Base-by-base conservation (phyloP, 2,329 filamentous ascomycete species). In the Plenodomus tracheiphilus region DNA sequence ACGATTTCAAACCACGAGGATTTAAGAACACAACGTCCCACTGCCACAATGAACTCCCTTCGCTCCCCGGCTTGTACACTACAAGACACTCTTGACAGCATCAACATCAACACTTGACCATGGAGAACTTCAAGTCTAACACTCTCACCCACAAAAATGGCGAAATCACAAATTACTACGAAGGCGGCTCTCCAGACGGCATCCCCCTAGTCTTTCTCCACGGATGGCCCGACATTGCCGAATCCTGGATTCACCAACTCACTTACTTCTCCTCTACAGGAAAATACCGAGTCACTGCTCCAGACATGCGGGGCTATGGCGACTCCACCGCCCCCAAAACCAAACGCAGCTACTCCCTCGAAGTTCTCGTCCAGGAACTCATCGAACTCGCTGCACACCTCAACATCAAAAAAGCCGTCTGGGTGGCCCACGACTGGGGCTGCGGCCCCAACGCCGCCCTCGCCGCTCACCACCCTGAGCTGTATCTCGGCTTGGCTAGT, bases 401-500 rank as follows among this genome's bases (percentile, higher is more conserved):
- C 45, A 52, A 68, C 16, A 59, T 76, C 17, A 49, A 63, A 0
- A 68, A 69, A 7, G 77, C 77, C 1, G 59, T 81, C n/a, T 81
- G 79, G 77, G 62, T 79, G 28, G 76, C 69, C 11, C 77, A 79
- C 48, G 76, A 79, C 53, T 78, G 76, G 77, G 71, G 71, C 22
- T 65, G 62, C 16, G 68, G 64, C 10, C 54, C 71, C 2, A 58
- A 66, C 18, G 71, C 59, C 56, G 53, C 58, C 5, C 57, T 71
- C 17, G 66, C 64, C 5, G 58, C 64, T 1, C 61, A 65, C 16
- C 58, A 70, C 21, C 72, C 72, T 0, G 64, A 73, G 19, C 51
- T 63, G 5, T 70, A 65, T 44, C 54, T 65, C 7, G 72, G 54
- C 6, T 54, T 64, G 8, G 62, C 52, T 0, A 51, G 58, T 22